Evolutionary conservation across 352 stramenopile genomes (phyloP).

Genomic region (Phytophthora megakarya): DNA sequence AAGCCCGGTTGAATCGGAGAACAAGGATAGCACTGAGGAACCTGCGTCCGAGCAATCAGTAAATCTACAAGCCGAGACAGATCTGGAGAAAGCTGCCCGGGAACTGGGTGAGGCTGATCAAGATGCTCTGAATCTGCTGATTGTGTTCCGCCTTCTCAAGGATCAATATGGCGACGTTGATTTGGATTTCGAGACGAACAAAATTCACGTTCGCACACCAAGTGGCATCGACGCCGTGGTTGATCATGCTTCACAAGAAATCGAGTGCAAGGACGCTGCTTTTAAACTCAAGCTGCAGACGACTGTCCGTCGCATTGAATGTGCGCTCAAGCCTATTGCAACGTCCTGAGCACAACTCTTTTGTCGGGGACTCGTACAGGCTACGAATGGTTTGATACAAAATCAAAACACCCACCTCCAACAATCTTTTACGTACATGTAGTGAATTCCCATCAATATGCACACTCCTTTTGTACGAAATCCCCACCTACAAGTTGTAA

Average conservation of each 20-base stretch:
- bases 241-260: constrained; percentile 60
- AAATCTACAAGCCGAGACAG: constrained; percentile 27
- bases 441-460: no score
- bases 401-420: no score
- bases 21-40: constrained; percentile 18
- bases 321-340: constrained; percentile 66
- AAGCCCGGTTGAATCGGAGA: constrained; percentile 10
- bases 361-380: no score
- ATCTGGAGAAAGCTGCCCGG: constrained; percentile 59
- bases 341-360: constrained; percentile 39
- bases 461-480: no score
- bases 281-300: constrained; percentile 79
- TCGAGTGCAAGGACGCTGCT: constrained; percentile 72
- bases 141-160: constrained; percentile 84
- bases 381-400: no score
- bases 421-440: no score
- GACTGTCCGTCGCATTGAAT: constrained; percentile 69
- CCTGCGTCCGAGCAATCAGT: constrained; percentile 22
- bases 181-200: constrained; percentile 88
- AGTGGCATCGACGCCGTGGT: constrained; percentile 70
- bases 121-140: constrained; percentile 82
- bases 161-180: constrained; percentile 88
- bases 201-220: constrained; percentile 85
- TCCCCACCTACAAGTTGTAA: no score
- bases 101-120: constrained; percentile 77